phyloP scores from a whole-genome alignment of 164 flowering plant genomes.

The Aristolochia contorta region DNA sequence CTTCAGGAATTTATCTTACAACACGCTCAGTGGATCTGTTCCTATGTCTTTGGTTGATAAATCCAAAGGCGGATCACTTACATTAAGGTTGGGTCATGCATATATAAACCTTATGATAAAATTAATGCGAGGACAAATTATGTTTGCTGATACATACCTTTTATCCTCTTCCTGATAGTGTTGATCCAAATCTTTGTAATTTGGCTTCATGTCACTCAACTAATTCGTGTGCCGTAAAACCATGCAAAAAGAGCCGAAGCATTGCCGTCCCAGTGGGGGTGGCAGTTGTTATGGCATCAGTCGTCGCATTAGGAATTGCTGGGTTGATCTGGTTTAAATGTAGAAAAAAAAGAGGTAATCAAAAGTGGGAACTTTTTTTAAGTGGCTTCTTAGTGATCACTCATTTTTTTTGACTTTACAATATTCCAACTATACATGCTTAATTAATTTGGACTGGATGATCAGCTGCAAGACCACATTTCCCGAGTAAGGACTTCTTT shows the following conservation, averaged over 20 bases:
- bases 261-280: not conserved
- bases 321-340: not conserved
- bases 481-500: no score
- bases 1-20: not conserved
- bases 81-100: not conserved
- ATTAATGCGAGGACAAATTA: not conserved
- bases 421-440: no score
- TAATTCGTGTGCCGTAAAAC: not conserved
- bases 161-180: not conserved
- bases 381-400: no score
- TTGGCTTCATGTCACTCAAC: not conserved
- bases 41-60: not conserved
- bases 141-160: not conserved
- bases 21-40: not conserved
- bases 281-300: not conserved
- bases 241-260: not conserved
- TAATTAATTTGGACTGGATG: no score
- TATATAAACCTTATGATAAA: no score
- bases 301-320: not conserved
- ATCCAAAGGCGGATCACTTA: not conserved
- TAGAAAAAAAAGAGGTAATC: not conserved
- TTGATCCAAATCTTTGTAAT: not conserved
- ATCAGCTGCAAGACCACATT: no score
- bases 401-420: no score
- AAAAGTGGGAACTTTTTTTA: no score